Base-by-base conservation (phyloP, 345 rosid species). In the Moricandia moricandioides region DNA sequence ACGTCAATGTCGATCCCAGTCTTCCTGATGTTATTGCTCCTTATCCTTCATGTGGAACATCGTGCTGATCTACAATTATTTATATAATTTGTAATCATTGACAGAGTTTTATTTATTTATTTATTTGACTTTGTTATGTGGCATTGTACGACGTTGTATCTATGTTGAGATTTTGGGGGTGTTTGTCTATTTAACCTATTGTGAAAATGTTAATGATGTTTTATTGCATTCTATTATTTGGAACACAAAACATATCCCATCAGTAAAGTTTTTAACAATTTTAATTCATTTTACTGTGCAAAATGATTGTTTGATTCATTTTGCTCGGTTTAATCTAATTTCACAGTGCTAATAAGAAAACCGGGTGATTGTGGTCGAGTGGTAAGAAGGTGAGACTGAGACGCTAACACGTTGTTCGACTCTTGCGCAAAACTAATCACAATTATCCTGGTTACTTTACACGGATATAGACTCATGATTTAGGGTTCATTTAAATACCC, bases 141-240 rank as follows among this genome's bases (percentile, higher is more conserved):
- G 34, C 21, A 7, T 59, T 71, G 66, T 31, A 8, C 11, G 10
- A 31, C 24, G 27, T 72, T 1, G 12, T 34, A 71, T 45, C 12
- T 47, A 71, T 72, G 54, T 49, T 51, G 8, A 51, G 13, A 35
- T n/a, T 62, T 67, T 13, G 70, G 9, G 14, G 6, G 52, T 64
- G 54, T 37, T 7, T 7, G 18, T 2, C 13, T 61, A 16, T 16
- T 31, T 30, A 29, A n/a, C 11, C 34, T 13, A 13, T 67, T 33
- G 34, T 69, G 12, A n/a, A 69, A 54, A 54, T 35, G 8, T 55
- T 35, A 21, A 27, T 34, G 3, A 24, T 37, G 2, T 59, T 34
- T 34, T 55, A 18, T 33, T 16, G 24, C n/a, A 55, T 55, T 35
- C 14, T 55, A 31, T 43, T 31, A 43, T 49, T 49, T 55, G n/a